phyloP scores from a whole-genome alignment of 305 asterid species.

The Solanum aculeatissimum region DNA sequence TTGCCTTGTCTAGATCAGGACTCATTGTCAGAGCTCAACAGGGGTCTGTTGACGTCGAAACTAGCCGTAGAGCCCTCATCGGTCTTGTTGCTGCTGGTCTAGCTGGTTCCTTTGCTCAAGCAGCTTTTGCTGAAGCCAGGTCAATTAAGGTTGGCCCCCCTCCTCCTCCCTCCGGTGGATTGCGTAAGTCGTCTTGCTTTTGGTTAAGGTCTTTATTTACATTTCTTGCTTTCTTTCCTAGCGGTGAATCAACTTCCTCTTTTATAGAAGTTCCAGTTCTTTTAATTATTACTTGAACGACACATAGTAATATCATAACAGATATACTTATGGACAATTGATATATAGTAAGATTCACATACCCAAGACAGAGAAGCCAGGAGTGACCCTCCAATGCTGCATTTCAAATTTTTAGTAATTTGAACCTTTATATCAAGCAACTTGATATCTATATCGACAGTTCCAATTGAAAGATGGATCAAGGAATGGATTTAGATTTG shows the following conservation, averaged over 20 bases:
- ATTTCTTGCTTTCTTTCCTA: background rate
- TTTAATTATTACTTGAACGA: background rate
- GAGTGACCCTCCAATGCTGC: background rate
- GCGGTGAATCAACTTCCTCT: background rate
- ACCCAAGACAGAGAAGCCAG: background rate
- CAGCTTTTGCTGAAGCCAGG: conserved; percentile 66
- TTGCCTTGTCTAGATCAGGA: conserved; percentile 31
- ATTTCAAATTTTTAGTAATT: background rate
- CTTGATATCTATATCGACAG: background rate
- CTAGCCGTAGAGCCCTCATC: conserved; percentile 68
- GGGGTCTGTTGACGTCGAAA: conserved; percentile 46
- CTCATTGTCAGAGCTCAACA: conserved; percentile 63
- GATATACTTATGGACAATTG: background rate
- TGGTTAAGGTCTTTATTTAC: background rate
- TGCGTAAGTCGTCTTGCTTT: conserved; percentile 42
- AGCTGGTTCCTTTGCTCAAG: conserved; percentile 64
- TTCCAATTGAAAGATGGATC: background rate
- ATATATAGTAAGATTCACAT: background rate
- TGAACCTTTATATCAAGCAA: background rate
- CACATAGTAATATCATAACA: background rate
- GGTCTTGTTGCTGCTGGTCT: conserved; percentile 75
- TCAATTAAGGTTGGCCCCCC: conserved; percentile 74
- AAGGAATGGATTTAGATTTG: background rate
- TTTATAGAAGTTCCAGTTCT: background rate
- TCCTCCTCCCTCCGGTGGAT: conserved; percentile 92